These are phyloP conservation scores for Macrolepiota dolichaula DNA, from an alignment of 768 basidiomycete genomes.

Conservation along the genomic window DNA sequence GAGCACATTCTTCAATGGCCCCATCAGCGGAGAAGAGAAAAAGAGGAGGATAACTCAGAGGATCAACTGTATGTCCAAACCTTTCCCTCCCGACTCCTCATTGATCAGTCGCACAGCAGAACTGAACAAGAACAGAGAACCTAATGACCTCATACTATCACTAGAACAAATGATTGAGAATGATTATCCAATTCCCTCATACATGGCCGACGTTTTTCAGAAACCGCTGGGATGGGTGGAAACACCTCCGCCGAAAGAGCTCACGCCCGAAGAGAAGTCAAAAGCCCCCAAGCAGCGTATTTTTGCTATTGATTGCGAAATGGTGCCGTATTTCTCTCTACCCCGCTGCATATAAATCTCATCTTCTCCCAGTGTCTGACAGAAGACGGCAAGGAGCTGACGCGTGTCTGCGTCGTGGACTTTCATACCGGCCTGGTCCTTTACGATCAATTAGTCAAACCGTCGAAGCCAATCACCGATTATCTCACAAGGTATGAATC, in stretches of 20 bases:
- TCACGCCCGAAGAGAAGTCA: conserved; percentile 16
- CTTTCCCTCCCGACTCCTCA: neutral
- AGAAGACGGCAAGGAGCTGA: conserved; percentile 85
- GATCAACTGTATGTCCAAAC: conserved; percentile 29
- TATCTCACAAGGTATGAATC: conserved; percentile 80
- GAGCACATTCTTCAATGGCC: conserved; percentile 76
- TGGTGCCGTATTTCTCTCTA: conserved; percentile 49
- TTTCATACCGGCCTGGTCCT: conserved; percentile 66
- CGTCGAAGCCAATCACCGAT: conserved; percentile 77
- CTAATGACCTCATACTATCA: conserved; percentile 69
- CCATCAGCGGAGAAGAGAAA: conserved; percentile 79
- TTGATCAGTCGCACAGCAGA: conserved; percentile 41
- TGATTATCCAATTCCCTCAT: conserved; percentile 87
- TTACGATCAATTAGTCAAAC: conserved; percentile 90
- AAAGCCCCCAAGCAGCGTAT: conserved; percentile 41
- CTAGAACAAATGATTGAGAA: conserved; percentile 91
- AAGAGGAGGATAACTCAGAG: conserved; percentile 51
- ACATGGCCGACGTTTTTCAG: conserved; percentile 70
- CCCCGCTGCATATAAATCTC: neutral
- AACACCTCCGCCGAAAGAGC: conserved; percentile 48
- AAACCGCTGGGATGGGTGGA: conserved; percentile 77
- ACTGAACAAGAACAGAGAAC: conserved; percentile 51
- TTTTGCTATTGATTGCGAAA: conserved; percentile 94
- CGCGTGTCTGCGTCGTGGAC: conserved; percentile 83
- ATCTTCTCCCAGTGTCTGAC: conserved; percentile 66